phyloP scores from a whole-genome alignment of 2,329 filamentous ascomycete genomes.

The Trichoderma harzianum region DNA sequence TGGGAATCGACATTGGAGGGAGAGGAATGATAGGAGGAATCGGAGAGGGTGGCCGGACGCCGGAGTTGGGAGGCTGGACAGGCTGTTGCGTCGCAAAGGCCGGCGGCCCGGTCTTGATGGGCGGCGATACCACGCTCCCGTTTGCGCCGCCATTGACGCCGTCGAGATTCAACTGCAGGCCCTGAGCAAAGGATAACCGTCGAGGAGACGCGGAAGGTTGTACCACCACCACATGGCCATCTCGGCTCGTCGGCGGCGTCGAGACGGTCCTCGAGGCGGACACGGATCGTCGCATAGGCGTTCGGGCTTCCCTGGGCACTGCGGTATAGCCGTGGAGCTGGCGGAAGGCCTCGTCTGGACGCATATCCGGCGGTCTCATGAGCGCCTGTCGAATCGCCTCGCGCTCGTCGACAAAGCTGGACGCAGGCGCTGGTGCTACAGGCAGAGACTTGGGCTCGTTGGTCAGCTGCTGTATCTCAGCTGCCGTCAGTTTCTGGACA shows the following conservation, averaged over 20 bases:
- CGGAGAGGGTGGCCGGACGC: conserved; percentile 42
- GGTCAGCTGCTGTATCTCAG: conserved; percentile 57
- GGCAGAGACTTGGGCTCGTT: conserved; percentile 57
- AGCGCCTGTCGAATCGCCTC: conserved; percentile 32
- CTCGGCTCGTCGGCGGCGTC: conserved; percentile 49
- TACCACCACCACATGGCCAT: conserved; percentile 28
- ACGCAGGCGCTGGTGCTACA: conserved; percentile 40
- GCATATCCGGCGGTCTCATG: conserved; percentile 28
- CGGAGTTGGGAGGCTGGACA: conserved; percentile 21
- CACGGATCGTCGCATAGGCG: conserved; percentile 32
- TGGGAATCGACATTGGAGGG: conserved; percentile 64
- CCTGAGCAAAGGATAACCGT: conserved; percentile 49
- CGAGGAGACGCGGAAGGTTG: conserved; percentile 35
- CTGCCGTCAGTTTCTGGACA: conserved; percentile 54
- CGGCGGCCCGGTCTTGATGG: conserved; percentile 26
- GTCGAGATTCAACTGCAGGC: conserved; percentile 43
- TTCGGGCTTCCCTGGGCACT: conserved; percentile 20
- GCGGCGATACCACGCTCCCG: conserved; percentile 22
- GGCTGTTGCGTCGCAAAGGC: conserved; percentile 20
- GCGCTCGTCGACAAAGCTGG: conserved; percentile 37
- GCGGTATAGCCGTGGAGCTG: conserved; percentile 26
- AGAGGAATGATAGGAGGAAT: conserved; percentile 56
- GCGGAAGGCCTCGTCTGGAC: conserved; percentile 21
- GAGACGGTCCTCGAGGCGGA: conserved; percentile 45
- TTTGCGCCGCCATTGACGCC: conserved; percentile 19